phyloP scores from a whole-genome alignment of 2,329 filamentous ascomycete genomes.

The Exophiala mesophila region DNA sequence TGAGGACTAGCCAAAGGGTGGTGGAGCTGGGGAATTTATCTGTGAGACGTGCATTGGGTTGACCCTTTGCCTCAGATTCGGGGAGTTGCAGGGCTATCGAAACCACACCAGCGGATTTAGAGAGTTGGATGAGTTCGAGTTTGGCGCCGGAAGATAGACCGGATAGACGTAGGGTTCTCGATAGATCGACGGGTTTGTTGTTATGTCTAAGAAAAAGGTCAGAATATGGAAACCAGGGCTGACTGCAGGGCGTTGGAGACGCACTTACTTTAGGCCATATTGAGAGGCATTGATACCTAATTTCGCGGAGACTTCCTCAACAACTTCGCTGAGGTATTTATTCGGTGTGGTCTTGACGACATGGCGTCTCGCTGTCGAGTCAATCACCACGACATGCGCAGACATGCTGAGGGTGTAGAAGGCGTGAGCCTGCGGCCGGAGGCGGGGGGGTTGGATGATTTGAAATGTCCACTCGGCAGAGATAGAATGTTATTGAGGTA shows the following conservation, averaged over 20 bases:
- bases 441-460: too few species aligned
- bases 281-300: slow-evolving; percentile 67
- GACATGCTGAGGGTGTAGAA: slow-evolving; percentile 55
- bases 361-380: slow-evolving; percentile 69
- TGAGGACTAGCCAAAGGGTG: slow-evolving; percentile 81
- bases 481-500: slow-evolving; percentile 17
- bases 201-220: slow-evolving; percentile 55
- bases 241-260: neutral
- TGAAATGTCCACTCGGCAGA: slow-evolving; percentile 3
- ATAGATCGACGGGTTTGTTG: slow-evolving; percentile 80
- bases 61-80: slow-evolving; percentile 59
- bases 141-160: slow-evolving; percentile 82
- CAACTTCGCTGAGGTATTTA: slow-evolving; percentile 77
- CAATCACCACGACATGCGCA: slow-evolving; percentile 82
- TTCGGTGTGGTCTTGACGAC: slow-evolving; percentile 77
- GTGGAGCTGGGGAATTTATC: slow-evolving; percentile 86
- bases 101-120: slow-evolving; percentile 77
- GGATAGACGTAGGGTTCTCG: slow-evolving; percentile 74
- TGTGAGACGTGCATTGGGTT: slow-evolving; percentile 63
- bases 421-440: neutral
- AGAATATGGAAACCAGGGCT: slow-evolving; percentile 4
- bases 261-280: slow-evolving; percentile 71
- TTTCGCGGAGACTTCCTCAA: slow-evolving; percentile 82
- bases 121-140: slow-evolving; percentile 82
- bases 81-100: slow-evolving; percentile 86